phyloP scores from a whole-genome alignment of 345 rosid genomes.

The Euclidium syriacum region DNA sequence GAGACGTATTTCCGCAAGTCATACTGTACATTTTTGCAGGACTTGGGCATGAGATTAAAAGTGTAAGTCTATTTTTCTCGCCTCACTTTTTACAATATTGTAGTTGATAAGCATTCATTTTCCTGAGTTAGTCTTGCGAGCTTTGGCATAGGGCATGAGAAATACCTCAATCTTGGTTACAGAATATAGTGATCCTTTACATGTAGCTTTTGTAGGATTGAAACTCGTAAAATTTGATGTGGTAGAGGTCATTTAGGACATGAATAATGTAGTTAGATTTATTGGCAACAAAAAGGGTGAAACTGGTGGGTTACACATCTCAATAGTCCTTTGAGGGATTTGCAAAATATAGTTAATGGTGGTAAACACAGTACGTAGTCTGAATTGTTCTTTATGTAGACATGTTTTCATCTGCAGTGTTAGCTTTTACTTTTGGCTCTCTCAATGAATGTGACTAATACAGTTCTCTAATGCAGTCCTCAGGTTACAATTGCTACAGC shows the following conservation, averaged over 20 bases:
- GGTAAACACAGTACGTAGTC: background rate
- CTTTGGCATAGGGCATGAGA: background rate
- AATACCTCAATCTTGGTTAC: background rate
- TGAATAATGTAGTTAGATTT: background rate
- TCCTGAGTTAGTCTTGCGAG: background rate
- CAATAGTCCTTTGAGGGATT: background rate
- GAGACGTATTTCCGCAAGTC: constrained; percentile 92
- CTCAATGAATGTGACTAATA: constrained; percentile 8
- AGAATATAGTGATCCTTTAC: background rate
- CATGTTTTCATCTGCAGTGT: constrained; percentile 12
- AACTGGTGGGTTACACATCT: background rate
- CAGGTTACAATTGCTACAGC: constrained; percentile 98
- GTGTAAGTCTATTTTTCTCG: constrained; percentile 55
- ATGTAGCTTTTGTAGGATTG: background rate
- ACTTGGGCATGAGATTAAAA: constrained; percentile 97
- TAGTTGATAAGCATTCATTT: background rate
- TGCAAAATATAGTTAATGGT: background rate
- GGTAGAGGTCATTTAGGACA: background rate
- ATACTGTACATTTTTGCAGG: constrained; percentile 95
- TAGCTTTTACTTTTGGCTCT: constrained; percentile 4
- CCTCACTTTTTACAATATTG: background rate
- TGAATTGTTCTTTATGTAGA: background rate
- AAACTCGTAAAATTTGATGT: background rate
- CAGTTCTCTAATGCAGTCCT: constrained; percentile 58
- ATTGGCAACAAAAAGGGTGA: background rate